A percentile compares a stretch with the other conserved stretches of the same genome.
Conservation (phyloP, 2,329 filamentous ascomycete species). For the Thielaviopsis populi region DNA sequence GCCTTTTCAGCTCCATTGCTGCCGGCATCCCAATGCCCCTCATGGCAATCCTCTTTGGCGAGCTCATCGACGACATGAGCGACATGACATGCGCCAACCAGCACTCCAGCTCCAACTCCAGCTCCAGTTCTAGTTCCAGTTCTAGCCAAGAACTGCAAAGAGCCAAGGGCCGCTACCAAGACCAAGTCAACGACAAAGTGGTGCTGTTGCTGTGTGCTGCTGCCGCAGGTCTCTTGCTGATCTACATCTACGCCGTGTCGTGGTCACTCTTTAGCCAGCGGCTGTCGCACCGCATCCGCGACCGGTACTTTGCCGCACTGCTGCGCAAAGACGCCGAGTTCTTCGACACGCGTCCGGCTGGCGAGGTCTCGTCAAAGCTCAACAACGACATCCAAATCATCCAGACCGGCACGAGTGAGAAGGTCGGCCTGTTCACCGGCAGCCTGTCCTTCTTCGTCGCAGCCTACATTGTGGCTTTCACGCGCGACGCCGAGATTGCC, state of each 20-base stretch:
- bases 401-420: slow-evolving; percentile 54
- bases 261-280: slow-evolving; percentile 51
- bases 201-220: slow-evolving; percentile 48
- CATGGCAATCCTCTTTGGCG: slow-evolving; percentile 48
- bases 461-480: slow-evolving; percentile 51
- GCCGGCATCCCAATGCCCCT: slow-evolving; percentile 49
- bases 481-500: slow-evolving; percentile 46
- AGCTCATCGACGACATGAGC: slow-evolving; percentile 48
- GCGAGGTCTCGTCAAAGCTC: slow-evolving; percentile 48
- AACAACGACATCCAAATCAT: slow-evolving; percentile 52
- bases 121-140: too few relatives aligned
- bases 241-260: slow-evolving; percentile 48
- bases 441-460: slow-evolving; percentile 52
- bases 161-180: slow-evolving; percentile 24
- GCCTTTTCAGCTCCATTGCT: slow-evolving; percentile 34
- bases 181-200: slow-evolving; percentile 40
- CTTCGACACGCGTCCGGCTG: slow-evolving; percentile 47
- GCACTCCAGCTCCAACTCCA: slow-evolving; percentile 3
- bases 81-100: slow-evolving; percentile 35
- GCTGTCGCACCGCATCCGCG: slow-evolving; percentile 46
- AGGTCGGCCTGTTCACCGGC: slow-evolving; percentile 49
- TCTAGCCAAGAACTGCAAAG: background rate
- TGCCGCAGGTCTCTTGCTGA: slow-evolving; percentile 45
- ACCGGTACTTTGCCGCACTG: slow-evolving; percentile 42
- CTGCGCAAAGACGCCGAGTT: slow-evolving; percentile 47